Evolutionary conservation across 345 rosid species (phyloP).

Genomic region (Camelina hispida): DNA sequence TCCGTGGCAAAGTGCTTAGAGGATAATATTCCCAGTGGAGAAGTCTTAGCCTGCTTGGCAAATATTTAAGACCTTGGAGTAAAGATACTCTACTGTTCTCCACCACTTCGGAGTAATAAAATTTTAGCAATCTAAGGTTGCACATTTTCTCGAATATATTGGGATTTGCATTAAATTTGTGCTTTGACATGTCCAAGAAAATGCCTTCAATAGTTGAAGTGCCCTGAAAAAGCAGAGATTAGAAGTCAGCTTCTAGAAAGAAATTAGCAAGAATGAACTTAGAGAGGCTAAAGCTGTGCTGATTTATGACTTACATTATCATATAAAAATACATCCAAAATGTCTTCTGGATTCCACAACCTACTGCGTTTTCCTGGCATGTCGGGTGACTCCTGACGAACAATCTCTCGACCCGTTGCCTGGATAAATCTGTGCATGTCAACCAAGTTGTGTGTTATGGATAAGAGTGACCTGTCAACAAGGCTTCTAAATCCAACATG

Average conservation of each 20-base stretch:
- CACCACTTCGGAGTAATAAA: neutral
- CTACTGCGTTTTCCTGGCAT: constrained; percentile 40
- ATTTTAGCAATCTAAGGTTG: constrained; percentile 34
- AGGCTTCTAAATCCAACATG: constrained; percentile 45
- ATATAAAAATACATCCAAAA: constrained; percentile 11
- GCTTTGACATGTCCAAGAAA: constrained; percentile 23
- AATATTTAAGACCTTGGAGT: constrained; percentile 21
- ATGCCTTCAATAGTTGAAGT: constrained; percentile 44
- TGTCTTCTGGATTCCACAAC: constrained; percentile 31
- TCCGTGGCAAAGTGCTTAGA: constrained; percentile 38
- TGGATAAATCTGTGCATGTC: constrained; percentile 40
- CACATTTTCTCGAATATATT: constrained; percentile 31
- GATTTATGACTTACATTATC: constrained; percentile 23
- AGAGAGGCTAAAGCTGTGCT: neutral
- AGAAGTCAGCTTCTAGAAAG: neutral
- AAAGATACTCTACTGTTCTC: neutral
- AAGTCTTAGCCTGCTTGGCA: constrained; percentile 38
- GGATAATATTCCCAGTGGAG: constrained; percentile 43
- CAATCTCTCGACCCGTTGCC: constrained; percentile 46
- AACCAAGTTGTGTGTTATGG: constrained; percentile 20
- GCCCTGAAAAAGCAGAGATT: constrained; percentile 37
- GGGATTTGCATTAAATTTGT: neutral
- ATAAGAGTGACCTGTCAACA: constrained; percentile 43
- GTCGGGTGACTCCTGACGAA: constrained; percentile 29
- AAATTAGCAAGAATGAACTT: neutral